phyloP scores from a whole-genome alignment of 768 basidiomycete genomes.

The Termitomyces sp. region DNA sequence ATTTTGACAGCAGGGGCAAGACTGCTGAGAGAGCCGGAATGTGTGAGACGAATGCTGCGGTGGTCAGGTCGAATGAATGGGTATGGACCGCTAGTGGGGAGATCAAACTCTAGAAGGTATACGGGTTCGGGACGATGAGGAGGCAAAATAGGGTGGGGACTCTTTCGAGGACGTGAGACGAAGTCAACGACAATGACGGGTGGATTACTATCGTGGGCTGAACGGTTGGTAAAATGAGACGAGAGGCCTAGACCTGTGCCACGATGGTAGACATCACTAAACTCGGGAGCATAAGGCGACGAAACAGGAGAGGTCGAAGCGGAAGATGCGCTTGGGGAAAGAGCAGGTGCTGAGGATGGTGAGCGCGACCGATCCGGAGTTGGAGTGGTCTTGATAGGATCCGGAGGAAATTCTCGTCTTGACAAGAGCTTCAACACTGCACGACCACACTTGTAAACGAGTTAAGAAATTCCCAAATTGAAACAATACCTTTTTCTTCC shows the following conservation, averaged over 20 bases:
- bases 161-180: slow-evolving; percentile 4
- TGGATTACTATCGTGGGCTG: background rate
- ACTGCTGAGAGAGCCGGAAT: slow-evolving; percentile 10
- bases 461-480: background rate
- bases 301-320: slow-evolving; percentile 11
- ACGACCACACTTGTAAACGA: background rate
- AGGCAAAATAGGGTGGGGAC: background rate
- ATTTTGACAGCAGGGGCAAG: slow-evolving; percentile 20
- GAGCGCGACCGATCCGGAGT: slow-evolving; percentile 6
- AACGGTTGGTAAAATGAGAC: background rate
- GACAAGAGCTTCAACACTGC: slow-evolving; percentile 22
- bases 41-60: slow-evolving; percentile 12
- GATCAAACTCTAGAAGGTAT: slow-evolving; percentile 7
- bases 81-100: slow-evolving; percentile 1
- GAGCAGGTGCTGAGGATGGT: slow-evolving; percentile 5
- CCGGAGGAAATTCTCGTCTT: slow-evolving; percentile 14
- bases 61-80: slow-evolving; percentile 7
- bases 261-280: slow-evolving; percentile 5
- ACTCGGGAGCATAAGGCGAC: slow-evolving; percentile 9
- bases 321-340: slow-evolving; percentile 6
- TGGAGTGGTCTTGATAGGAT: slow-evolving; percentile 2
- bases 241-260: background rate
- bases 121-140: slow-evolving; percentile 2
- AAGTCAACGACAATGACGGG: slow-evolving; percentile 10
- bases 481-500: slow-evolving; percentile 50